Evolutionary conservation across 495 filamentous ascomycete species (phyloP), one percentile per base, ranked within the genome.

Genomic region (Hyphodiscus hymeniophilus): DNA sequence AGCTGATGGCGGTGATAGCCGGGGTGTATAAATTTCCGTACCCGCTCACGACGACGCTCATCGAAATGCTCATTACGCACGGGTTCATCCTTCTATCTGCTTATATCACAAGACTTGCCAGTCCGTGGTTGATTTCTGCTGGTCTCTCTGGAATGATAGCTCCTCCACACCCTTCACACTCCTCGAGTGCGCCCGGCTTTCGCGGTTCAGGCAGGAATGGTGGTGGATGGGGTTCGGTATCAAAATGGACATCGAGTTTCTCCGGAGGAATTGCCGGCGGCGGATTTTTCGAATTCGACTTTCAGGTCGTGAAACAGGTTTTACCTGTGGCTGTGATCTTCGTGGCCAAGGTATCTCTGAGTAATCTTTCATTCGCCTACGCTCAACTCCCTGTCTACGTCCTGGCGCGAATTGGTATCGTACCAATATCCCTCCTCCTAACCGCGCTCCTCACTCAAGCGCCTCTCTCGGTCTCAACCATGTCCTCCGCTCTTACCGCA

Each of bases 21-120:
- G 73, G 72, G 31, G 69, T 71, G 17, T 74, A 75, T 43, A 76
- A 73, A 59, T 74, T 77, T 47, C 63, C 62, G 23, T 77, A 74
- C 44, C 73, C 73, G 13, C 47, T 76, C 6, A 68, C 71, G 12
- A 63, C 68, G 21, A 70, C 72, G 0, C 60, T 72, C 8, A 40
- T 75, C n/a, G 65, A 77, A 43, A 63, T 77, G 33, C 41, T 72
- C 30, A 61, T 74, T 39, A 68, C 73, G 10, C 54, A 57, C 31
- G 45, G 28, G 10, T 56, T 42, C 15, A 18, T 60, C 15, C 26
- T 52, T 5, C 43, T 56, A 15, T 61, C 52, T 3, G 58, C 58
- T 36, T 50, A 49, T 39, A 51, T 61, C 7, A 61, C 58, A 13
- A 32, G 58, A 38, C 49, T 45, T 47, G 18, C 50, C 21, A 50